Conservation (phyloP, 495 filamentous ascomycete species). For the Rhypophila decipiens region DNA sequence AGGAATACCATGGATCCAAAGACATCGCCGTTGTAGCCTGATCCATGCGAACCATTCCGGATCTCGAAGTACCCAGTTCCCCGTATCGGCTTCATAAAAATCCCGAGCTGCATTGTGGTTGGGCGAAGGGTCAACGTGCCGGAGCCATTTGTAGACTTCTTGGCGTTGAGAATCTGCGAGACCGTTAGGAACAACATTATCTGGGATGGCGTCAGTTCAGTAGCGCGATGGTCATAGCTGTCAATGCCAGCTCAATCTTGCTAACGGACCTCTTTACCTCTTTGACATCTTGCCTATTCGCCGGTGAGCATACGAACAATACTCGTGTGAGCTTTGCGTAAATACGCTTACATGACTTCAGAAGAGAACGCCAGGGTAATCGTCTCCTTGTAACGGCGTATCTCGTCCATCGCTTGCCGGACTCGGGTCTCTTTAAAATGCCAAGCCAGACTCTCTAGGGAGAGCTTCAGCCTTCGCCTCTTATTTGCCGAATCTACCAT, state of each 20-base stretch:
- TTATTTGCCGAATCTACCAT: background rate
- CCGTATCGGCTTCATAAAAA: conserved; percentile 18
- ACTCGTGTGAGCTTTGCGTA: background rate
- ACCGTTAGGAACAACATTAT: background rate
- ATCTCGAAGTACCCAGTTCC: conserved; percentile 19
- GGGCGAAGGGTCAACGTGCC: background rate
- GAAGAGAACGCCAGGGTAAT: conserved; percentile 17
- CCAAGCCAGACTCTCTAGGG: conserved; percentile 14
- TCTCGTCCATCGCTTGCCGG: conserved; percentile 14
- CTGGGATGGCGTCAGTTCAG: background rate
- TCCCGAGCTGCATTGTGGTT: conserved; percentile 10
- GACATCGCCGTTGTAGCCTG: conserved; percentile 6
- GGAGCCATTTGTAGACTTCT: background rate
- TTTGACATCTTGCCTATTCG: background rate
- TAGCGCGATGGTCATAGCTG: background rate
- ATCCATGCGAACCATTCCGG: conserved; percentile 21
- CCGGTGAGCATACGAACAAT: background rate
- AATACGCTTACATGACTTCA: conserved; percentile 8
- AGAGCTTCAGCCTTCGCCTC: background rate
- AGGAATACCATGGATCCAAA: conserved; percentile 36
- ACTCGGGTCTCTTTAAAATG: conserved; percentile 17
- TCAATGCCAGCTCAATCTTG: no score
- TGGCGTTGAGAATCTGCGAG: background rate
- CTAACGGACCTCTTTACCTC: no score
- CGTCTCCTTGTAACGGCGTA: conserved; percentile 20